These are phyloP conservation scores for Dioscorea cayenensis DNA, from an alignment of 116 monocot genomes.

Conservation along the genomic window DNA sequence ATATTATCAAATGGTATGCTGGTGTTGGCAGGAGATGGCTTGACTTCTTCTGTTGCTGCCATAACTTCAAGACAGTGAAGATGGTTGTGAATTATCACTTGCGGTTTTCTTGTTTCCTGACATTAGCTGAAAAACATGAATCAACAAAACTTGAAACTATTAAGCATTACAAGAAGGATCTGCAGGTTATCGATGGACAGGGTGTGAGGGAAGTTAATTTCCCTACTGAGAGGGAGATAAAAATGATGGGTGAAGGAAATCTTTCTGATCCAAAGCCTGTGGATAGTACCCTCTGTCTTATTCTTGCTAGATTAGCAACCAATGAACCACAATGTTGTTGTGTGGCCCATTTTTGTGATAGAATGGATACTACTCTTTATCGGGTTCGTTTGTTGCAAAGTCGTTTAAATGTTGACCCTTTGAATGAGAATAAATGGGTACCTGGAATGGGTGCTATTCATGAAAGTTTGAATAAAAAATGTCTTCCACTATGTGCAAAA, in stretches of 20 bases:
- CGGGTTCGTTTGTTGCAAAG: constrained; percentile 84
- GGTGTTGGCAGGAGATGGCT: constrained; percentile 86
- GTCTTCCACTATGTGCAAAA: constrained; percentile 64
- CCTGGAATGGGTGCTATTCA: constrained; percentile 77
- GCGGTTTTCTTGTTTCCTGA: constrained; percentile 90
- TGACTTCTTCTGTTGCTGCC: constrained; percentile 87
- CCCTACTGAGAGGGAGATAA: constrained; percentile 82
- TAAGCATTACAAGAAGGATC: constrained; percentile 83
- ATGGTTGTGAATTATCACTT: constrained; percentile 80
- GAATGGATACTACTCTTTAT: constrained; percentile 57
- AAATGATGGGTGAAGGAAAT: constrained; percentile 75
- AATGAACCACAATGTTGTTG: constrained; percentile 36
- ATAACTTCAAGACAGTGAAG: constrained; percentile 86
- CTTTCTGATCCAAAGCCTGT: constrained; percentile 81
- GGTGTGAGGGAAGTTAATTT: constrained; percentile 48
- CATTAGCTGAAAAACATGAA: constrained; percentile 92
- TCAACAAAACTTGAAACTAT: constrained; percentile 75
- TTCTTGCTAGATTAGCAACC: constrained; percentile 62
- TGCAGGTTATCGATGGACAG: constrained; percentile 42
- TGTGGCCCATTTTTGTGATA: constrained; percentile 75
- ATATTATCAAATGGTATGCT: constrained; percentile 95
- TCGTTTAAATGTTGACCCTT: constrained; percentile 80
- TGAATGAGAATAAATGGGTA: constrained; percentile 83
- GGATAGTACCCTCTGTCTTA: constrained; percentile 67
- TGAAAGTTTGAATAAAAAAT: constrained; percentile 86